These are phyloP conservation scores for Gigaspora rosea DNA, from an alignment of 192 early-diverging fungal genomes.

Conservation along the genomic window DNA sequence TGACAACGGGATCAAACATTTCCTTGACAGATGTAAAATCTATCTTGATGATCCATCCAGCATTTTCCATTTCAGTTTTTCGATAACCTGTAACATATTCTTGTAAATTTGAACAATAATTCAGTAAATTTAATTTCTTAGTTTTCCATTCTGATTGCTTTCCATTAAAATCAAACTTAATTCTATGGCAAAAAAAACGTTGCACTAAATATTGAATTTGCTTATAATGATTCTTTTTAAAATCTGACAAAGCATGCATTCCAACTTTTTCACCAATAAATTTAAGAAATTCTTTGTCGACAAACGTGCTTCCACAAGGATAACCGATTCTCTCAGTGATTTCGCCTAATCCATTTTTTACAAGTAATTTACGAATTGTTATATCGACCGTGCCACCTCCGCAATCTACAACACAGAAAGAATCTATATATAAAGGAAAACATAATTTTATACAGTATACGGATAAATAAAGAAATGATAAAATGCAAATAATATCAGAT, in stretches of 20 bases:
- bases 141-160: background rate
- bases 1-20: slow-evolving; percentile 59
- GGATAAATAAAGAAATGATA: too few species aligned
- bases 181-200: background rate
- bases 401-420: slow-evolving; percentile 16
- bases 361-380: background rate
- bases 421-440: background rate
- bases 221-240: slow-evolving; percentile 6
- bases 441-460: background rate
- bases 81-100: background rate
- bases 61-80: slow-evolving; percentile 43
- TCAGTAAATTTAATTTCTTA: background rate
- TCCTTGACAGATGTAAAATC: slow-evolving; percentile 47
- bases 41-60: slow-evolving; percentile 42
- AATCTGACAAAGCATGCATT: background rate
- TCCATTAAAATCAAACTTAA: slow-evolving; percentile 9
- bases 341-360: background rate
- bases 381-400: slow-evolving; percentile 23
- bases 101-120: background rate
- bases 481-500: too few species aligned
- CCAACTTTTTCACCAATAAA: slow-evolving; percentile 15
- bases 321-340: slow-evolving; percentile 17
- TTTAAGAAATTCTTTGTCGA: slow-evolving; percentile 17
- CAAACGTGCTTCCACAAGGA: slow-evolving; percentile 15
- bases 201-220: slow-evolving; percentile 16